phyloP scores from a whole-genome alignment of 176 grass and related monocot genomes.

The Tuctoria greenei region DNA sequence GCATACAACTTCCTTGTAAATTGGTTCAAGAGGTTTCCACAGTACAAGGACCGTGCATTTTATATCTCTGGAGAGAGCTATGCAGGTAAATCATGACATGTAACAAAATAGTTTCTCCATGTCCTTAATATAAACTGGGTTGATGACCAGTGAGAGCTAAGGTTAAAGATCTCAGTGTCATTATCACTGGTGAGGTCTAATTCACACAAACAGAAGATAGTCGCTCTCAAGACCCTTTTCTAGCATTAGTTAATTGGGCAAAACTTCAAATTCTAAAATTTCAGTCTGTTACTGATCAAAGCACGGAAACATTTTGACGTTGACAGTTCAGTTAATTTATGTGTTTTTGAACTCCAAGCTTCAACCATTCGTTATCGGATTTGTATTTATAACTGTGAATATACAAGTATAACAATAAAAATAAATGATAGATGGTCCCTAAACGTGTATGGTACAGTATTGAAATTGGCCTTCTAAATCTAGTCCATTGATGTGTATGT shows the following conservation, averaged over 20 bases:
- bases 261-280: neutral
- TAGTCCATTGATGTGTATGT: neutral
- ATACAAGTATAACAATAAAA: neutral
- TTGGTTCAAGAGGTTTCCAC: slow-evolving; percentile 66
- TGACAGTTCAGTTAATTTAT: neutral
- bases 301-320: neutral
- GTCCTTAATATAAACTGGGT: neutral
- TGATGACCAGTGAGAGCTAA: too few relatives aligned
- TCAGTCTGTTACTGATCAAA: neutral
- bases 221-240: neutral
- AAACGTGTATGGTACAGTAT: neutral
- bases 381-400: neutral
- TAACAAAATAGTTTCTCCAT: neutral
- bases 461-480: neutral
- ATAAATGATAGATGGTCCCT: neutral
- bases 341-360: neutral
- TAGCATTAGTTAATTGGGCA: neutral
- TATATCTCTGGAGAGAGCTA: slow-evolving; percentile 91
- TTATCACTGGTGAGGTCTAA: neutral
- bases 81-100: slow-evolving; percentile 52
- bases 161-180: neutral
- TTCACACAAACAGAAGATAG: neutral
- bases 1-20: slow-evolving; percentile 66
- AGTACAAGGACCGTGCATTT: slow-evolving; percentile 56
- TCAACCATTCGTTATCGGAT: neutral